These are phyloP conservation scores for Yamadazyma paraphyllophila DNA, from an alignment of 805 yeast genomes.

Conservation along the genomic window DNA sequence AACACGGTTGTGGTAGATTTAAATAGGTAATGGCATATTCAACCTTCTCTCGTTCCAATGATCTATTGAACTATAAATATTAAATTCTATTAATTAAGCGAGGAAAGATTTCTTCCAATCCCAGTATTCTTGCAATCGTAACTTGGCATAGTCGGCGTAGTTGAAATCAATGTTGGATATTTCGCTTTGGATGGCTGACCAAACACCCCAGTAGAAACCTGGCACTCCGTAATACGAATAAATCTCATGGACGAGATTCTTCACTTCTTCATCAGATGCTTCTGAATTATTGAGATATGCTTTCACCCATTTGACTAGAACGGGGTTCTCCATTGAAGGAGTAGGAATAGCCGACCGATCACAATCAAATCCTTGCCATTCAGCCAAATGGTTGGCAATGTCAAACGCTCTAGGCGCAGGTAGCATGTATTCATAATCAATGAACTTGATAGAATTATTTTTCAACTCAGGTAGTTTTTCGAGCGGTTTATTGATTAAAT, in stretches of 20 bases:
- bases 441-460: slow-evolving; percentile 51
- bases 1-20: slow-evolving; percentile 56
- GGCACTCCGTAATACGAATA: slow-evolving; percentile 70
- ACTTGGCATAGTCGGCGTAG: slow-evolving; percentile 57
- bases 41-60: neutral
- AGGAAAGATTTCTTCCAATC: slow-evolving; percentile 51
- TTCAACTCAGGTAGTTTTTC: slow-evolving; percentile 17
- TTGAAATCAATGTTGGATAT: slow-evolving; percentile 72
- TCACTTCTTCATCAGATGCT: slow-evolving; percentile 33
- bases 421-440: slow-evolving; percentile 71
- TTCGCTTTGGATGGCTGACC: slow-evolving; percentile 74
- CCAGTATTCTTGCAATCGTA: slow-evolving; percentile 66
- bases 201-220: slow-evolving; percentile 82
- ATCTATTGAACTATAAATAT: slow-evolving; percentile 8
- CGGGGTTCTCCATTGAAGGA: slow-evolving; percentile 42
- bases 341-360: slow-evolving; percentile 57
- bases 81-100: neutral
- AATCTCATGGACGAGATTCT: slow-evolving; percentile 53
- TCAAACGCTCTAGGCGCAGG: slow-evolving; percentile 75
- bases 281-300: slow-evolving; percentile 46
- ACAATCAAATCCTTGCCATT: slow-evolving; percentile 83
- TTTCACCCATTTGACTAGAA: slow-evolving; percentile 56
- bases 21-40: slow-evolving; percentile 40
- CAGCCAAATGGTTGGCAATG: slow-evolving; percentile 71
- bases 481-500: slow-evolving; percentile 4